phyloP scores from a whole-genome alignment of 2,329 filamentous ascomycete species.

The Botryosphaeria dothidea region DNA sequence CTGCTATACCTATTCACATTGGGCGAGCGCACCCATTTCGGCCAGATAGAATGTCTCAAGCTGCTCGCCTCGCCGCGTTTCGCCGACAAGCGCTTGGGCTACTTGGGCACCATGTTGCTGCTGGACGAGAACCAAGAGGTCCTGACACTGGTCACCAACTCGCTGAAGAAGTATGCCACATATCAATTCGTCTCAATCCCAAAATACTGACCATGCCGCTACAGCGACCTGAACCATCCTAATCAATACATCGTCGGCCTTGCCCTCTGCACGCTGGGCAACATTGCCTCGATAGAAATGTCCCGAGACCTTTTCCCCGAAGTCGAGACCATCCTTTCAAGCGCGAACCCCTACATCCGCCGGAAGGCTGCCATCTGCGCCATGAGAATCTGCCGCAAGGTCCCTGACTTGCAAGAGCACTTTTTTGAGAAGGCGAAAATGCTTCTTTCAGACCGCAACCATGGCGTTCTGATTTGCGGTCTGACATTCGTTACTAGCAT shows the following conservation, averaged over 20 bases:
- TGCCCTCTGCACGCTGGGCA: conserved; percentile 92
- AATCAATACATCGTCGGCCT: conserved; percentile 99
- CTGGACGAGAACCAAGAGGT: conserved; percentile 99
- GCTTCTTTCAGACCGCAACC: conserved; percentile 88
- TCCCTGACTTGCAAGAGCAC: conserved; percentile 95
- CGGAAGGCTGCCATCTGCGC: conserved; percentile 97
- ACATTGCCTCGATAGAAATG: conserved; percentile 98
- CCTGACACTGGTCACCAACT: conserved; percentile 94
- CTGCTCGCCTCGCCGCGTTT: conserved; percentile 94
- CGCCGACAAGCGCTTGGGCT: conserved; percentile 94
- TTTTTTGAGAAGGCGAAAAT: conserved; percentile 92
- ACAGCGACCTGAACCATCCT: conserved; percentile 89
- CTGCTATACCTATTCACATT: conserved; percentile 97
- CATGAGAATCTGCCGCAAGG: conserved; percentile 98
- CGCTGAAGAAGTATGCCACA: conserved; percentile 80
- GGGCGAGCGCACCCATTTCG: conserved; percentile 96
- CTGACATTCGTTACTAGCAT: conserved; percentile 87
- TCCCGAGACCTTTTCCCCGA: conserved; percentile 95
- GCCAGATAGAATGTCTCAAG: conserved; percentile 98
- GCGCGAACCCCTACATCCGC: conserved; percentile 96
- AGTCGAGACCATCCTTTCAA: conserved; percentile 88
- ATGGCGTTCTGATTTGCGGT: conserved; percentile 90
- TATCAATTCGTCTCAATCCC: background rate
- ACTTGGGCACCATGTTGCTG: conserved; percentile 92
- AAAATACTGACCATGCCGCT: conserved; percentile 21